A percentile compares a stretch with the other conserved stretches of the same genome.
Evolutionary conservation across 2,329 filamentous ascomycete genomes (phyloP).

Genomic region (Dothiorella sarmentorum): DNA sequence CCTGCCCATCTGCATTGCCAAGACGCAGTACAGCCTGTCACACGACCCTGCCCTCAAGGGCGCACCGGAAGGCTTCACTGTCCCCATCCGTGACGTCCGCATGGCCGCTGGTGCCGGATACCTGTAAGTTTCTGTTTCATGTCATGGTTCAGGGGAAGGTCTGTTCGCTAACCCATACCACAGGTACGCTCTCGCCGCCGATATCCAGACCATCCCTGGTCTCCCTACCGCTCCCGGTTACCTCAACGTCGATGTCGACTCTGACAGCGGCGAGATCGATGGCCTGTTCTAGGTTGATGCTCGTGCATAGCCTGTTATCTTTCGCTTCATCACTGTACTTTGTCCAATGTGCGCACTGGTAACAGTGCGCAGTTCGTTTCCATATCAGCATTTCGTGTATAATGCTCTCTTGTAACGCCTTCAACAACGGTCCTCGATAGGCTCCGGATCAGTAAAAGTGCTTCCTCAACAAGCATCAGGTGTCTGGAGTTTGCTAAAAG

Average conservation of each 20-base stretch:
- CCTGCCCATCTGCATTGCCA: constrained; percentile 92
- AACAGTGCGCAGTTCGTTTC: neutral
- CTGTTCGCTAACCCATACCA: constrained; percentile 35
- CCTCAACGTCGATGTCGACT: constrained; percentile 76
- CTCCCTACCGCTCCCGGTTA: constrained; percentile 94
- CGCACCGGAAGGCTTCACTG: constrained; percentile 87
- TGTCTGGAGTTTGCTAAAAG: constrained; percentile 11
- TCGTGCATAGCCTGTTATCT: neutral
- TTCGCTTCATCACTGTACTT: neutral
- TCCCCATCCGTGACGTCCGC: constrained; percentile 90
- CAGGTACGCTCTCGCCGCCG: constrained; percentile 87
- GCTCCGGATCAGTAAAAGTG: constrained; percentile 8
- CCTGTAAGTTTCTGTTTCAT: constrained; percentile 55
- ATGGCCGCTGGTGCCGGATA: constrained; percentile 94
- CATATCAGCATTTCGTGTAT: neutral
- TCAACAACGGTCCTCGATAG: constrained; percentile 8
- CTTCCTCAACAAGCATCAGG: constrained; percentile 13
- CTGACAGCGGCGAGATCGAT: constrained; percentile 52
- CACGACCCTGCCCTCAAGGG: constrained; percentile 94
- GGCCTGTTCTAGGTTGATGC: constrained; percentile 69
- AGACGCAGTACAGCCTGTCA: constrained; percentile 96
- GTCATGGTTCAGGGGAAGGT: neutral
- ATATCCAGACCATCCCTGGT: constrained; percentile 97
- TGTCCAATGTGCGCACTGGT: neutral
- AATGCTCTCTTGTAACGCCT: constrained; percentile 11